Base-by-base conservation (phyloP, 148 eudicot species). In the Tetragonia tetragonoides region DNA sequence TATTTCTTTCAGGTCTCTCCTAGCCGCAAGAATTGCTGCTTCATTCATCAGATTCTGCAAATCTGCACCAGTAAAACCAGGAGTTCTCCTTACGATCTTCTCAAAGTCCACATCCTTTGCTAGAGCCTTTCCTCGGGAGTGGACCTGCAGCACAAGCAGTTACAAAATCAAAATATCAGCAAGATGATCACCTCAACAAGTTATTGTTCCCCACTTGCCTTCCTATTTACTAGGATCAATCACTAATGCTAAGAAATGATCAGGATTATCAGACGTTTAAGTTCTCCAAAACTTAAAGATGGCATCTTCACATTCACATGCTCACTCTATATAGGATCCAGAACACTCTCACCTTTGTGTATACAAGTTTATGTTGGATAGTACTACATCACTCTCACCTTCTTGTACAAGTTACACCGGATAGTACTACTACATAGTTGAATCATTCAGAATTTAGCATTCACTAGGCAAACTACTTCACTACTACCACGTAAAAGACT, bases 31-130 rank as follows among this genome's bases (percentile, higher is more conserved):
- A 79, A 96, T 96, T 80, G 99, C 99, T 40, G 99, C 99, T 86
- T 95, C 99, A 15, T 95, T 95, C 99, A 95, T 95, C 85, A 95
- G 82, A 79, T 95, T 95, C 63, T 95, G 99, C 87, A 95, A 77
- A 87, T 95, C 99, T 3, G 99, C 99, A 62, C 99, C 99, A 0
- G 99, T 96, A 82, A 96, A 96, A 53, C 99, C 99, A 40, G 99
- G 99, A 37, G 99, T 96, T 79, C 99, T 90, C 91, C 99, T 90
- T 0, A 98, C 91, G 46, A 96, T 79, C 84, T 96, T 96, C 0
- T 96, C 99, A 77, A 93, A 93, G 80, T 96, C 99, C 56, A 96
- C 99, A 75, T 96, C 99, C 86, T 96, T 96, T 57, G 88, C 99
- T 37, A 96, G 92, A n/a, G 99, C 92, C 83, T 96, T 96, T 47